Percentiles rank a stretch among this genome's conserved stretches.
Conservation (phyloP, 73 alveolate species). For the Tetrahymena malaccensis region DNA sequence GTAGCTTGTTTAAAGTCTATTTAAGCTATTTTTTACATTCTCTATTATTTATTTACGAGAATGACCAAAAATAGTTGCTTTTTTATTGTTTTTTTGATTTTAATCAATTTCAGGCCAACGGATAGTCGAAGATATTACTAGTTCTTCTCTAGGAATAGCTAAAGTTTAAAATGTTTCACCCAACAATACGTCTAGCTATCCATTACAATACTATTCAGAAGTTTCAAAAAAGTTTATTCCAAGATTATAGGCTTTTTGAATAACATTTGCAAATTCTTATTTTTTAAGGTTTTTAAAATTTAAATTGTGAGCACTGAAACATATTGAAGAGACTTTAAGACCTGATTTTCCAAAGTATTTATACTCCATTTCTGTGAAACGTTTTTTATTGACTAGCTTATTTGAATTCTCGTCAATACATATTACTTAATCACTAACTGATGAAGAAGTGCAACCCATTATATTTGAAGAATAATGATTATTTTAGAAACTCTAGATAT, state of each 20-base stretch:
- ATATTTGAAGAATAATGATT: not conserved
- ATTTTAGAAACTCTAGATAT: not conserved
- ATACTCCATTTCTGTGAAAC: constrained; percentile 56
- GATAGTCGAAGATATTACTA: constrained; percentile 76
- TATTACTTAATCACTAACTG: not conserved
- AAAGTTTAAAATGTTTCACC: constrained; percentile 48
- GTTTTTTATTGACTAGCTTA: not conserved
- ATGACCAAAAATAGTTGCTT: constrained; percentile 48
- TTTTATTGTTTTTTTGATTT: constrained; percentile 45
- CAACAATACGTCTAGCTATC: constrained; percentile 55
- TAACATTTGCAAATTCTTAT: constrained; percentile 18
- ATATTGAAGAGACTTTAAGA: constrained; percentile 69
- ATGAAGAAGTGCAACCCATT: not conserved
- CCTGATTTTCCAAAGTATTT: constrained; percentile 88
- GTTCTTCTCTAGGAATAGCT: constrained; percentile 46
- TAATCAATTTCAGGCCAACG: constrained; percentile 50
- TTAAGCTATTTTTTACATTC: constrained; percentile 65
- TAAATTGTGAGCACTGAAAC: constrained; percentile 42
- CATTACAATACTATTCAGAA: constrained; percentile 87
- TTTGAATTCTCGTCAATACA: too few species aligned
- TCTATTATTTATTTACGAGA: constrained; percentile 84
- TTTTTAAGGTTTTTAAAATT: not conserved
- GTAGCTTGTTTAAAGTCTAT: constrained; percentile 71
- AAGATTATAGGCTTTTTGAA: constrained; percentile 54
- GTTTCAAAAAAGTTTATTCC: constrained; percentile 94